Evolutionary conservation across 352 stramenopile genomes (phyloP).

Genomic region (Globisporangium megalacanthum): DNA sequence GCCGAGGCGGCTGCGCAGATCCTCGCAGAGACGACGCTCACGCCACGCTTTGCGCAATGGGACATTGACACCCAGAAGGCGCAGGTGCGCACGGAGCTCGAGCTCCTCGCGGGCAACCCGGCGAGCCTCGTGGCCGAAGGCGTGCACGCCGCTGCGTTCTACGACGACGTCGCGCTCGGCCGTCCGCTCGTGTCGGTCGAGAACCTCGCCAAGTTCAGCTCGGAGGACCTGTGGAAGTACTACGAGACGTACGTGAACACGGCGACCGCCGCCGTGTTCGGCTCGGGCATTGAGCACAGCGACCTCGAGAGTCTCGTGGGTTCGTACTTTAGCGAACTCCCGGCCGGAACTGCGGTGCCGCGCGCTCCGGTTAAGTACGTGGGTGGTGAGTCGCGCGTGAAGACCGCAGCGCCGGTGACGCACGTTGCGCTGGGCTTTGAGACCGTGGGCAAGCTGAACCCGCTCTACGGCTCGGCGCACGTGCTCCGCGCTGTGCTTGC

Average conservation of each 20-base stretch:
- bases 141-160: conserved; percentile 75
- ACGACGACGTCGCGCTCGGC: conserved; percentile 70
- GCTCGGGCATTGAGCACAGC: conserved; percentile 55
- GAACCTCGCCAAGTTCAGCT: conserved; percentile 46
- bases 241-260: conserved; percentile 71
- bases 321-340: conserved; percentile 49
- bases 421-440: conserved; percentile 72
- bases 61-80: conserved; percentile 73
- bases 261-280: conserved; percentile 49
- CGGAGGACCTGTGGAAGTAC: conserved; percentile 49
- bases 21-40: conserved; percentile 72
- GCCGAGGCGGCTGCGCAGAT: conserved; percentile 62
- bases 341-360: conserved; percentile 19
- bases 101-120: conserved; percentile 33
- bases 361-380: conserved; percentile 54
- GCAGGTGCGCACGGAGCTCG: conserved; percentile 49
- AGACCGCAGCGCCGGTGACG: conserved; percentile 46
- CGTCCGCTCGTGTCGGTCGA: conserved; percentile 39
- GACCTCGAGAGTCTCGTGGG: conserved; percentile 61
- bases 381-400: conserved; percentile 72
- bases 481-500: conserved; percentile 66
- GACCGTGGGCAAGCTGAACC: conserved; percentile 36
- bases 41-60: conserved; percentile 72
- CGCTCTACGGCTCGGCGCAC: conserved; percentile 45
- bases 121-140: conserved; percentile 44